Conservation (phyloP, 1,139 yeast genomes). For the Sugiyamaella castrensis region DNA sequence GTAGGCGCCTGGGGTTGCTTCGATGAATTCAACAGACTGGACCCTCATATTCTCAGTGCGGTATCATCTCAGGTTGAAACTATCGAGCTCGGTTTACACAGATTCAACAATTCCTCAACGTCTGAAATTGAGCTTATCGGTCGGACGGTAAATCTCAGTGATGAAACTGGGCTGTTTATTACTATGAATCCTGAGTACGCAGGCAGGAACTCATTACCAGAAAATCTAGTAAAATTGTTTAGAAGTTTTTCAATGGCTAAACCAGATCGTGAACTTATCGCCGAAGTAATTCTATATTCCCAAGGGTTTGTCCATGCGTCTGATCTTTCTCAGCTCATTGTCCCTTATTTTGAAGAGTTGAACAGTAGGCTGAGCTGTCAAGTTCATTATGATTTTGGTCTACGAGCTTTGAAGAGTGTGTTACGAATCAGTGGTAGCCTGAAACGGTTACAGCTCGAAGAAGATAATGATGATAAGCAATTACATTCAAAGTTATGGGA, state of each 20-base stretch:
- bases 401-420: constrained; percentile 71
- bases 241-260: constrained; percentile 69
- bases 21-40: constrained; percentile 89
- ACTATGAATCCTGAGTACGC: constrained; percentile 92
- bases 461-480: constrained; percentile 1
- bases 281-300: constrained; percentile 67
- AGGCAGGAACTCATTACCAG: constrained; percentile 82
- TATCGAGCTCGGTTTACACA: constrained; percentile 48
- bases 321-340: constrained; percentile 49
- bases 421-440: constrained; percentile 57
- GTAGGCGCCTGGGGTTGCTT: constrained; percentile 96
- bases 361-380: constrained; percentile 47
- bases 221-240: constrained; percentile 76
- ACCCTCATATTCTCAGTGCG: constrained; percentile 71
- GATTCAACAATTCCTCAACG: constrained; percentile 11
- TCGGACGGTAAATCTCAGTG: constrained; percentile 43
- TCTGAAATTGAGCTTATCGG: constrained; percentile 50
- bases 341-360: constrained; percentile 54
- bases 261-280: constrained; percentile 70
- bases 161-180: constrained; percentile 65
- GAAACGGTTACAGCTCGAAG: constrained; percentile 33
- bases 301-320: constrained; percentile 62
- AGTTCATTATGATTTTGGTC: constrained; percentile 85
- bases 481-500: constrained; percentile 41
- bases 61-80: constrained; percentile 77